phyloP scores from a whole-genome alignment of 169 alveolate genomes.

The Miamiensis avidus region DNA sequence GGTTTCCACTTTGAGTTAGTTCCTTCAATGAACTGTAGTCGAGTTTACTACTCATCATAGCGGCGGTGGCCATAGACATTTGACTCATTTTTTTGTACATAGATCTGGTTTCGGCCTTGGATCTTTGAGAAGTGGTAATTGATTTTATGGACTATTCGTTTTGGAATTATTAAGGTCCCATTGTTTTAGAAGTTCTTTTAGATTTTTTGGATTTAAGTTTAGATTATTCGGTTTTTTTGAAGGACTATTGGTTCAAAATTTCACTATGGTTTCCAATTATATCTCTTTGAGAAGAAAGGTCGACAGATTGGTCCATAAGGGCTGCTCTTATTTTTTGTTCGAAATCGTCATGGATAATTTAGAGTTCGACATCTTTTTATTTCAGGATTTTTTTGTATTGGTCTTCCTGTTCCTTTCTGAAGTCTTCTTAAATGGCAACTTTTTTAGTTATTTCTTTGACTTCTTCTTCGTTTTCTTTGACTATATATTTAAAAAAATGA shows the following conservation, averaged over 20 bases:
- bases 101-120: slow-evolving; percentile 19
- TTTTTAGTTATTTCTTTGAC: neutral
- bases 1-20: neutral
- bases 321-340: neutral
- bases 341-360: neutral
- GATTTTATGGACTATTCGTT: neutral
- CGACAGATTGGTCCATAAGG: neutral
- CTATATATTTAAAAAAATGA: neutral
- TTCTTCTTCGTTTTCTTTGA: neutral
- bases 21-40: slow-evolving; percentile 16
- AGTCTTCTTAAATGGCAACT: neutral
- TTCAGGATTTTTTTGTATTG: neutral
- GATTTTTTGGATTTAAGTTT: neutral
- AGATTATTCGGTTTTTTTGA: neutral
- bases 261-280: too few relatives aligned
- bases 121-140: neutral
- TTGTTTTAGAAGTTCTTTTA: neutral
- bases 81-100: slow-evolving; percentile 21
- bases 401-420: neutral
- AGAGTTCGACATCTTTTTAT: neutral
- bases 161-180: neutral
- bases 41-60: slow-evolving; percentile 26
- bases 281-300: neutral
- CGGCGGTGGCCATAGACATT: slow-evolving; percentile 32
- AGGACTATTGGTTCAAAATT: neutral